A percentile compares a stretch with the other conserved stretches of the same genome.
Conservation (phyloP, 768 basidiomycete species). For the Russula dissimulans region DNA sequence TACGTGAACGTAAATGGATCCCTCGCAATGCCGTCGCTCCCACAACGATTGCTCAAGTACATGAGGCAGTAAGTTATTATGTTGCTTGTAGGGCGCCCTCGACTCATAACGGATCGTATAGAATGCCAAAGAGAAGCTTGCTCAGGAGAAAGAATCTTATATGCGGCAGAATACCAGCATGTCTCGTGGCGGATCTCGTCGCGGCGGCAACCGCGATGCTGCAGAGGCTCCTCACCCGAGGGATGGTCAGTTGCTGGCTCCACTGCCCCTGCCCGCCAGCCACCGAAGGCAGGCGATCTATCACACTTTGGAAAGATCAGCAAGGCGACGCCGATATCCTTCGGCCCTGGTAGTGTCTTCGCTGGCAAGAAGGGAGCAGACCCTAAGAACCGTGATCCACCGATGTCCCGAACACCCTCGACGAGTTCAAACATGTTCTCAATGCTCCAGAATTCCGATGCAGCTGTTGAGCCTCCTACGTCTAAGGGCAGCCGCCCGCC, state of each 20-base stretch:
- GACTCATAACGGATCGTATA: slow-evolving; percentile 24
- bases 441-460: slow-evolving; percentile 61
- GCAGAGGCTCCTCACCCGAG: slow-evolving; percentile 56
- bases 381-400: slow-evolving; percentile 48
- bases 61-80: slow-evolving; percentile 57
- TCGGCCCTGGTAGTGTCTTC: slow-evolving; percentile 84
- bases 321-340: slow-evolving; percentile 54
- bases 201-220: slow-evolving; percentile 62
- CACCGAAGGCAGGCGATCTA: slow-evolving; percentile 76
- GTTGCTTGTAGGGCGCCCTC: background rate
- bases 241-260: slow-evolving; percentile 58
- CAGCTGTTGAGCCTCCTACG: slow-evolving; percentile 37
- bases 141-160: slow-evolving; percentile 62
- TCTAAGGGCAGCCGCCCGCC: slow-evolving; percentile 44
- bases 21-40: slow-evolving; percentile 65
- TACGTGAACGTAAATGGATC: slow-evolving; percentile 78
- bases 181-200: slow-evolving; percentile 85
- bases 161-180: slow-evolving; percentile 61
- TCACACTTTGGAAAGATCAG: slow-evolving; percentile 84
- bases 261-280: slow-evolving; percentile 36
- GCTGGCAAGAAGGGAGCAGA: slow-evolving; percentile 50
- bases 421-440: slow-evolving; percentile 85
- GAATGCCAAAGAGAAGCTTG: slow-evolving; percentile 87
- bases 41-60: slow-evolving; percentile 81
- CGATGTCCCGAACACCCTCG: slow-evolving; percentile 61